Percentiles rank a stretch among this genome's conserved stretches.
Conservation (phyloP, 305 asterid genomes). For the Fraxinus sp. region DNA sequence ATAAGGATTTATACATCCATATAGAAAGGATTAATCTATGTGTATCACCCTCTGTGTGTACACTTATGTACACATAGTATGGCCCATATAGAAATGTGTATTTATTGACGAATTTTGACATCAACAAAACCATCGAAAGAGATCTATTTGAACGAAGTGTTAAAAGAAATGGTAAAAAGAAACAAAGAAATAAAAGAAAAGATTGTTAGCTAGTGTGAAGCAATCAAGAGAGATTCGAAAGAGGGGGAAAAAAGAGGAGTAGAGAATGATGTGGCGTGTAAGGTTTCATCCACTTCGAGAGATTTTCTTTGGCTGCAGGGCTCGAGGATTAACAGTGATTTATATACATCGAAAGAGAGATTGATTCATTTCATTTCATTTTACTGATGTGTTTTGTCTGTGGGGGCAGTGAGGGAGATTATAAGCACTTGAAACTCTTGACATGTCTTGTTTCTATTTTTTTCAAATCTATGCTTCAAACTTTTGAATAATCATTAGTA, state of each 20-base stretch:
- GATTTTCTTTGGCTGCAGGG: conserved; percentile 40
- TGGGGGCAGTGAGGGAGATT: conserved; percentile 30
- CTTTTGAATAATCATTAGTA: conserved; percentile 32
- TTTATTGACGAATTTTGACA: too few relatives aligned
- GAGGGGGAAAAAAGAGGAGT: background rate
- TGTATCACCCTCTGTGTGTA: too few relatives aligned
- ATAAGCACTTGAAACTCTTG: conserved; percentile 33
- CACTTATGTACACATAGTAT: too few relatives aligned
- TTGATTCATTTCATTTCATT: background rate
- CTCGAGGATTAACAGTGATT: conserved; percentile 45
- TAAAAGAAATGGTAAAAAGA: background rate
- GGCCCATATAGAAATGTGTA: too few relatives aligned
- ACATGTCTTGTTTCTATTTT: conserved; percentile 32
- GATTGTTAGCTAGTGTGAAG: conserved; percentile 47
- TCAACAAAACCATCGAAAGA: conserved; percentile 28
- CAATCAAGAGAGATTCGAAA: conserved; percentile 36
- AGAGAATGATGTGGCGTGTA: conserved; percentile 58
- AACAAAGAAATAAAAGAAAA: conserved; percentile 12
- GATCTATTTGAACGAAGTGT: background rate
- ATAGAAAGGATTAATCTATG: too few relatives aligned
- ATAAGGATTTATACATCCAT: too few relatives aligned
- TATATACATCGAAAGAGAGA: background rate
- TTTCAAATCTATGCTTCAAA: conserved; percentile 19
- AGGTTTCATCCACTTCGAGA: conserved; percentile 38
- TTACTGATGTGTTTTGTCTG: conserved; percentile 5